These are phyloP conservation scores for Nicotiana noctiflora DNA, from an alignment of 257 asterid species.

Conservation along the genomic window DNA sequence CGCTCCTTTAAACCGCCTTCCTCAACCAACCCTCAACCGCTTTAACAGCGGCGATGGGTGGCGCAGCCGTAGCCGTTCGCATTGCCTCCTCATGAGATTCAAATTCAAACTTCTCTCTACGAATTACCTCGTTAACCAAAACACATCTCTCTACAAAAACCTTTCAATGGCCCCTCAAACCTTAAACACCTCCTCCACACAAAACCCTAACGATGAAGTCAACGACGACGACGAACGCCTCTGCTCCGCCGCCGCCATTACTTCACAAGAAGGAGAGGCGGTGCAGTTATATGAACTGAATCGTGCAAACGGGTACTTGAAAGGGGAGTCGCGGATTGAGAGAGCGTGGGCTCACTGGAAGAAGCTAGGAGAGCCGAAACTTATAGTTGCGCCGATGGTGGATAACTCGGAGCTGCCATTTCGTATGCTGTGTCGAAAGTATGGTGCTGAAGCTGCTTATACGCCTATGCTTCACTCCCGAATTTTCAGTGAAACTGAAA, in stretches of 20 bases:
- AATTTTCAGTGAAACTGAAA: conserved; percentile 67
- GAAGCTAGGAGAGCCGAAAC: conserved; percentile 66
- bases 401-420: conserved; percentile 98
- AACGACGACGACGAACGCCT: conserved; percentile 28
- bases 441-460: conserved; percentile 94
- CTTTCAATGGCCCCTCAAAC: conserved; percentile 47
- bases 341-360: conserved; percentile 95
- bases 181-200: conserved; percentile 22
- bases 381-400: conserved; percentile 90
- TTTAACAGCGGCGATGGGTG: conserved; percentile 27
- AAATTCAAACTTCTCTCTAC: conserved; percentile 21
- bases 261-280: conserved; percentile 15
- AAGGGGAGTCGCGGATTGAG: conserved; percentile 65
- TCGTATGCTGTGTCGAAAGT: conserved; percentile 86
- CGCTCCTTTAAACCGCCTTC: neutral
- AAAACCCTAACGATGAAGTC: conserved; percentile 10
- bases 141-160: neutral
- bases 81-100: conserved; percentile 39
- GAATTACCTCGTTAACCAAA: conserved; percentile 7
- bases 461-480: conserved; percentile 98
- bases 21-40: neutral
- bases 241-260: conserved; percentile 30
- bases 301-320: conserved; percentile 49
- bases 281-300: conserved; percentile 14
- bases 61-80: neutral